phyloP scores from a whole-genome alignment of 306 rosid genomes.

The Rosa lucieae region DNA sequence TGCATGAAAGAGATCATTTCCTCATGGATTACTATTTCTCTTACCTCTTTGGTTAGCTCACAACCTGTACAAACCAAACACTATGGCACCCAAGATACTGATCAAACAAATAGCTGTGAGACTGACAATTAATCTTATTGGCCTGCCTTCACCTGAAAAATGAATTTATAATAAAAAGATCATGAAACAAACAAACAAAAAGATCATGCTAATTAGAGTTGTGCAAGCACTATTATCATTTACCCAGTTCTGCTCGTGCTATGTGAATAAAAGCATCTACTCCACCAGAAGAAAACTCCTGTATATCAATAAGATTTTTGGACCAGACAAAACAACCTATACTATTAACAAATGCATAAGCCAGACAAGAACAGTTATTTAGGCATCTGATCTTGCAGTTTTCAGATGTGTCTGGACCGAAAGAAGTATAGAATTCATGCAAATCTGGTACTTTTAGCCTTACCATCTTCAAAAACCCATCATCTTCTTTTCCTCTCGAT shows the following conservation, averaged over 20 bases:
- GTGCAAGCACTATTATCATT: neutral
- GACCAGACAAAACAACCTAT: slow-evolving; percentile 34
- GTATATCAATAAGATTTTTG: slow-evolving; percentile 21
- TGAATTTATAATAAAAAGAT: neutral
- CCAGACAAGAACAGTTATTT: slow-evolving; percentile 37
- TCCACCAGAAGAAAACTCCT: neutral
- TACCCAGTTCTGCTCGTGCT: slow-evolving; percentile 44
- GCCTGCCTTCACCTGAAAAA: slow-evolving; percentile 13
- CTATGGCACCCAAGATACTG: neutral
- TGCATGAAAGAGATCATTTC: neutral
- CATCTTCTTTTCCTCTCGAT: neutral
- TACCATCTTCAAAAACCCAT: neutral
- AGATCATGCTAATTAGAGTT: neutral
- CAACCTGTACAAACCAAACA: neutral
- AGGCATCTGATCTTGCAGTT: slow-evolving; percentile 25
- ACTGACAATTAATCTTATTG: slow-evolving; percentile 10
- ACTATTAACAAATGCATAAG: slow-evolving; percentile 17
- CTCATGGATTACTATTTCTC: neutral
- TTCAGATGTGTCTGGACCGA: neutral
- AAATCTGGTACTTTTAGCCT: slow-evolving; percentile 16
- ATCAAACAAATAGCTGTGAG: neutral
- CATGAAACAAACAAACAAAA: neutral
- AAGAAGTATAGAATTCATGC: neutral
- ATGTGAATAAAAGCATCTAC: slow-evolving; percentile 8
- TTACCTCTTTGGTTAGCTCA: slow-evolving; percentile 18